phyloP scores from a whole-genome alignment of 352 stramenopile species.

The Phytophthora rubi region DNA sequence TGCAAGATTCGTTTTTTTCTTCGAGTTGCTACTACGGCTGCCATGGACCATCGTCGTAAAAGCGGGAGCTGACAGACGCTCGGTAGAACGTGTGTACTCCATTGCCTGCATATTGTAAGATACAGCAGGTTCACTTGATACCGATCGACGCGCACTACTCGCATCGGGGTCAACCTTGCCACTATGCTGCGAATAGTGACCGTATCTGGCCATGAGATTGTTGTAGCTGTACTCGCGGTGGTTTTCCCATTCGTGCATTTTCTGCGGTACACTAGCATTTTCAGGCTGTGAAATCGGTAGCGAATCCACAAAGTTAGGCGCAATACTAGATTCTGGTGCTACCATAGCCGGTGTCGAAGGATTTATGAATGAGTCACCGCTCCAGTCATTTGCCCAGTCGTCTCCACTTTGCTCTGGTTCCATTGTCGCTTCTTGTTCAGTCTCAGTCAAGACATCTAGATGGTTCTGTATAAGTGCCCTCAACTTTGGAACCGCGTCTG shows the following conservation, averaged over 20 bases:
- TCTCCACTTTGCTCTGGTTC: conserved; percentile 5
- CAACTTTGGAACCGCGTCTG: conserved; percentile 62
- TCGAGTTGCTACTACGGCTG: conserved; percentile 20
- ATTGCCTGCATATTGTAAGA: conserved; percentile 46
- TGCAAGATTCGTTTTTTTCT: conserved; percentile 44
- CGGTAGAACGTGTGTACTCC: conserved; percentile 36
- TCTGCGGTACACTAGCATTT: neutral
- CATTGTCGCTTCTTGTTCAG: conserved; percentile 32
- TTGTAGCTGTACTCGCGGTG: conserved; percentile 76
- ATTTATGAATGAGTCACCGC: conserved; percentile 15
- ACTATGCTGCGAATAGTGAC: conserved; percentile 72
- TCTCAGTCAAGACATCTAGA: conserved; percentile 43
- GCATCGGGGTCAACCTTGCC: conserved; percentile 52
- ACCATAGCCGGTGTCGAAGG: neutral
- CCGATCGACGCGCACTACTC: conserved; percentile 12
- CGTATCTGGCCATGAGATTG: conserved; percentile 77
- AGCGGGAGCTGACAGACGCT: conserved; percentile 21
- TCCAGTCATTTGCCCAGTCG: conserved; percentile 20
- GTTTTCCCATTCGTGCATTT: conserved; percentile 49
- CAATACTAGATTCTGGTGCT: neutral
- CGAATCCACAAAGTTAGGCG: neutral
- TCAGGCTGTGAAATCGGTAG: conserved; percentile 4
- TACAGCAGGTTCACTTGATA: conserved; percentile 36
- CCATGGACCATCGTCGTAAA: conserved; percentile 27
- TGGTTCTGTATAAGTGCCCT: conserved; percentile 67